Conservation (phyloP, 2,329 filamentous ascomycete genomes). For the Myriosclerotinia curreyana region DNA sequence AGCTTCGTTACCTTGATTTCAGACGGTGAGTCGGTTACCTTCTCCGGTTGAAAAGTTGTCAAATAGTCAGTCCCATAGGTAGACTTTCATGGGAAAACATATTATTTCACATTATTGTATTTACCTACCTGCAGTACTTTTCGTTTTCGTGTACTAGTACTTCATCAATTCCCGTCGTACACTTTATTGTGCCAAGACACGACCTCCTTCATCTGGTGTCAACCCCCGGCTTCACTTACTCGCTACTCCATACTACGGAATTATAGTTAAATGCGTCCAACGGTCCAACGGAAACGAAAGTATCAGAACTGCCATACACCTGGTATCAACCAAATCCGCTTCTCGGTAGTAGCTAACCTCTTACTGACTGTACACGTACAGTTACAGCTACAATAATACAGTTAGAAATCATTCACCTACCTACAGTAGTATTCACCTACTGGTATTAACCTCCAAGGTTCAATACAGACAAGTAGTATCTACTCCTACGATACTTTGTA, state of each 20-base stretch:
- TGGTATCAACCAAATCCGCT: neutral
- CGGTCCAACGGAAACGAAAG: constrained; percentile 13
- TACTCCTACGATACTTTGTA: neutral
- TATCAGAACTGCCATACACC: constrained; percentile 5
- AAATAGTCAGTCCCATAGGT: constrained; percentile 9
- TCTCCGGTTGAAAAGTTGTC: neutral
- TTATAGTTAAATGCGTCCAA: neutral
- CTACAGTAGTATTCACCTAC: neutral
- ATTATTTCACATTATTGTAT: neutral
- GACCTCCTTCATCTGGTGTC: constrained; percentile 5
- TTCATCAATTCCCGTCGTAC: neutral
- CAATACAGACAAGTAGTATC: neutral
- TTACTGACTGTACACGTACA: neutral
- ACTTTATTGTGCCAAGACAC: constrained; percentile 3
- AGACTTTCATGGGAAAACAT: neutral
- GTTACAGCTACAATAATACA: neutral
- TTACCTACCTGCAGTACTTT: neutral
- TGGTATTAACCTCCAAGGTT: no score
- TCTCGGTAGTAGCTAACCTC: neutral
- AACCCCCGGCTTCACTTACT: neutral
- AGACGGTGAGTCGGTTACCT: neutral
- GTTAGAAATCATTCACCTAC: no score
- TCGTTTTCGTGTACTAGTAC: neutral
- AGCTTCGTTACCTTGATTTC: neutral
- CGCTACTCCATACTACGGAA: neutral